Evolutionary conservation across 371 early-diverging fungal genomes (phyloP), one percentile per base, ranked within the genome.

Genomic region (Circinella umbellata): DNA sequence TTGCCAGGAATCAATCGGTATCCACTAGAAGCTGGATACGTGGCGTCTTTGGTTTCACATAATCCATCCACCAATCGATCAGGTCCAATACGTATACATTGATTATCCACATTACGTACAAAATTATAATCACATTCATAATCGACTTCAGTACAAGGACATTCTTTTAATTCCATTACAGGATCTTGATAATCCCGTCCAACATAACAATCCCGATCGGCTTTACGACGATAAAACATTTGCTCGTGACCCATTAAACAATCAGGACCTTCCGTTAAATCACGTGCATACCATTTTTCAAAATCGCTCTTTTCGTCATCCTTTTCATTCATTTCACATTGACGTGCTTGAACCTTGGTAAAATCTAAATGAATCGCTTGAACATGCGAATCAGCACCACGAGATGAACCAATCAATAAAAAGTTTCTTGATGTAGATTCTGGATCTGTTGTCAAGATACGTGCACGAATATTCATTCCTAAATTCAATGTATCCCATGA

Each of bases 71-170:
- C 80, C 15, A 93, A 77, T 8, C 70, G 69, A 70, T 88, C 87
- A 36, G 80, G 74, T 6, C 89, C 91, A 13, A 75, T 72, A 57
- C 85, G 83, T 8, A 78, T 75, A 76, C 95, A 95, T 38, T 80
- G 68, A 15, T 88, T 87, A 57, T 83, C 73, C 0, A 38, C 69
- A 67, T 88, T 73, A 4, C 85, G 87, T 17, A 86, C 86, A 78
- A 90, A 96, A 73, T 93, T 91, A 72, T 88, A 92, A 76, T 96
- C 96, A 76, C 99, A 98, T 81, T 98, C 98, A 72, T 88, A 98
- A 78, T 98, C 98, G 35, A 86, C 86, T 47, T 85, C 86, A 0
- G 92, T 84, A 79, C 99, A 98, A 17, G 80, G 76, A 69, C 99
- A 98, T 66, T 81, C 74, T 39, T 88, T 83, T 27, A 81, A 71